Base-by-base conservation (phyloP, 2,329 filamentous ascomycete species). In the Chrysosporium keratinophilum region DNA sequence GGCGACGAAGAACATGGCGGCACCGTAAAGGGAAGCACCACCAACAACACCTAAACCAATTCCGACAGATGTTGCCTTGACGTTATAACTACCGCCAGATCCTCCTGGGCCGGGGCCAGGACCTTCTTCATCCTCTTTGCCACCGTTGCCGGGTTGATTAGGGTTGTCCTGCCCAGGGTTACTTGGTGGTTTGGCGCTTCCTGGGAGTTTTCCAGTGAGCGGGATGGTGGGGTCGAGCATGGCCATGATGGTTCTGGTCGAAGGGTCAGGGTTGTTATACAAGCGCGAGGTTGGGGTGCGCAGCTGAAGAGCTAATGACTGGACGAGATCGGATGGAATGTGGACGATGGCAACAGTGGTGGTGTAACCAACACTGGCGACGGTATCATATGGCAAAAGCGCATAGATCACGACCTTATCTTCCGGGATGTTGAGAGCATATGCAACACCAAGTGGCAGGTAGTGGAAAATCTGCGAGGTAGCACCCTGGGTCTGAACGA, bases 1-100 rank as follows among this genome's bases (percentile, higher is more conserved):
- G 48, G 90, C 90, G 60, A 95, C 82, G 64, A 93, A 83, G 74
- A 95, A 91, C 90, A 96, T 95, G 68, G 88, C 89, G 11, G 86
- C 87, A 65, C 89, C 90, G 62, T 95, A 95, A n/a, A 88, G 83
- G 49, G 84, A 85, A 41, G 87, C 88, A 64, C 89, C 83, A 42
- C 80, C 79, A 33, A 90, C 81, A 23, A 87, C 85, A 63, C 87
- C 88, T 19, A 88, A 77, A 54, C 85, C 87, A 63, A 95, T 86
- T 64, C 71, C 80, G 59, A 74, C 80, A 63, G 75, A 84, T 68
- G 69, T 74, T 33, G 68, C 63, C 50, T 65, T 66, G 40, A 72
- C 67, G 35, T 66, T 61, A 47, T 66, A 67, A 20, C 66, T 64
- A 55, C 60, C 65, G 62, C 69, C 70, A 45, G 73, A 74, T 54